Percentiles rank a stretch among this genome's conserved stretches.
phyloP scores from a whole-genome alignment of 345 rosid genomes.

The Hibiscus trionum region DNA sequence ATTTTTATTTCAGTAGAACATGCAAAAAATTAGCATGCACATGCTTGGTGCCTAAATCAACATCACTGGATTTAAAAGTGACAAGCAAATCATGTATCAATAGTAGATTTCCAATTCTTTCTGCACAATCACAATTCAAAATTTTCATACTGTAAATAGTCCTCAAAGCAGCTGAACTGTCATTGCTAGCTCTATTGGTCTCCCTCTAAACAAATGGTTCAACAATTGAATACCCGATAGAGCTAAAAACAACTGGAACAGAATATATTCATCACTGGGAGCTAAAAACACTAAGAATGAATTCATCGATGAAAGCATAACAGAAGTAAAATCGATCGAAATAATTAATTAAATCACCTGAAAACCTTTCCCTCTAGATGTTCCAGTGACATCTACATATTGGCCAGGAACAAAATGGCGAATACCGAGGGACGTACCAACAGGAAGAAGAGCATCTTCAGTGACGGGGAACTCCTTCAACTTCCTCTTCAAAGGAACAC shows the following conservation, averaged over 20 bases:
- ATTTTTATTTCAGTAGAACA: neutral
- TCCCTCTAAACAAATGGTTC: neutral
- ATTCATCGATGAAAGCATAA: neutral
- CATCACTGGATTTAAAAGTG: neutral
- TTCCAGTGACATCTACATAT: conserved; percentile 76
- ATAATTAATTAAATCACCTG: conserved; percentile 38
- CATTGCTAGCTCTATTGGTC: neutral
- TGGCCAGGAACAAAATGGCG: conserved; percentile 97
- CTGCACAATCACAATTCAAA: neutral
- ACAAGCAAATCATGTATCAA: neutral
- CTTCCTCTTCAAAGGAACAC: conserved; percentile 87
- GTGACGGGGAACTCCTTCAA: conserved; percentile 89
- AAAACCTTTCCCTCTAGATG: conserved; percentile 90
- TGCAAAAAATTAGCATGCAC: neutral
- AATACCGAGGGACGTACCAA: conserved; percentile 62
- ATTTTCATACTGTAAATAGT: neutral
- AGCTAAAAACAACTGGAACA: neutral
- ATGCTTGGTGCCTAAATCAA: neutral
- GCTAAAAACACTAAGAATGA: neutral
- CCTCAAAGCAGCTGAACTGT: neutral
- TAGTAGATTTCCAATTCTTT: neutral
- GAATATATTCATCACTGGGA: neutral
- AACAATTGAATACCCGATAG: neutral
- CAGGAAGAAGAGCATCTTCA: conserved; percentile 82
- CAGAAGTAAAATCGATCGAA: neutral